These are phyloP conservation scores for Ascochyta pisi DNA, from an alignment of 2,329 filamentous ascomycete genomes.

Conservation along the genomic window DNA sequence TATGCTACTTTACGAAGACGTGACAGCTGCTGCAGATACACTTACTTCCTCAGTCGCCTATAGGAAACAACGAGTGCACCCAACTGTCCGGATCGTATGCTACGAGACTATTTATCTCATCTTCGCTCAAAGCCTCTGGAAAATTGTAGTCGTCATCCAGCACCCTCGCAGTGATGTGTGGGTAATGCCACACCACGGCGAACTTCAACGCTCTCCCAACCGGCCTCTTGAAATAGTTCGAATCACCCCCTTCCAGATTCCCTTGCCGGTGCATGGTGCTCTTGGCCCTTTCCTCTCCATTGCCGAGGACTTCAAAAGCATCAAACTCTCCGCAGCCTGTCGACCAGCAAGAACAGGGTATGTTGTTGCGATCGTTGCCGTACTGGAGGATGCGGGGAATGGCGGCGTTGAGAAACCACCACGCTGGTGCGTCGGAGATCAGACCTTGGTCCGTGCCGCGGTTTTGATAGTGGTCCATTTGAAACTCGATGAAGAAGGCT, in stretches of 20 bases:
- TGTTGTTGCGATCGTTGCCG: conserved; percentile 53
- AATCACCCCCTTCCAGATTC: conserved; percentile 68
- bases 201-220: conserved; percentile 65
- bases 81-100: conserved; percentile 45
- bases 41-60: conserved; percentile 33
- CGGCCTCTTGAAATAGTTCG: conserved; percentile 75
- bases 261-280: conserved; percentile 68
- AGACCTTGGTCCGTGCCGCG: conserved; percentile 38
- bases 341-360: conserved; percentile 73
- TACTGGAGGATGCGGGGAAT: conserved; percentile 77
- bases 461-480: conserved; percentile 62
- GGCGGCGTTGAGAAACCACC: conserved; percentile 77
- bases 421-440: conserved; percentile 72
- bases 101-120: conserved; percentile 45
- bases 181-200: conserved; percentile 53
- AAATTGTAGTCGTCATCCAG: conserved; percentile 51
- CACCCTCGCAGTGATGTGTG: conserved; percentile 43
- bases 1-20: background rate
- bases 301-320: conserved; percentile 72
- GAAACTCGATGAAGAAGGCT: conserved; percentile 75
- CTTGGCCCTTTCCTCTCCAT: conserved; percentile 71
- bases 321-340: conserved; percentile 77
- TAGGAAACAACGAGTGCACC: conserved; percentile 50
- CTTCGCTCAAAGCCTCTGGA: conserved; percentile 40
- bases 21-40: background rate